A percentile compares a stretch with the other conserved stretches of the same genome.
Conservation (phyloP, 345 rosid genomes). For the Triadica sebifera region DNA sequence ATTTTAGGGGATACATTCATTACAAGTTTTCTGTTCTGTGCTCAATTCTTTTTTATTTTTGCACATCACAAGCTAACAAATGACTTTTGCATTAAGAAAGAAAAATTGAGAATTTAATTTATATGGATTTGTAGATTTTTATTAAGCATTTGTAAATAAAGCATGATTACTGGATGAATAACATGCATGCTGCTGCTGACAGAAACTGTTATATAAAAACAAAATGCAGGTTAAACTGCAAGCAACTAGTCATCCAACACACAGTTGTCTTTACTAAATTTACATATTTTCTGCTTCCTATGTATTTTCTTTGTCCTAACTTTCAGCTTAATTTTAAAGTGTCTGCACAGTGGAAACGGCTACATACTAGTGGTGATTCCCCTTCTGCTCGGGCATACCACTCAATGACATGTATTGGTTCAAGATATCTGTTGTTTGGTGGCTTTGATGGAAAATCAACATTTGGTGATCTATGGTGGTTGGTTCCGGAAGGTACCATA, state of each 20-base stretch:
- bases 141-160: neutral
- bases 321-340: slow-evolving; percentile 36
- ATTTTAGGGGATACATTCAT: too few species aligned
- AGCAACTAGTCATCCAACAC: neutral
- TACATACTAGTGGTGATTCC: slow-evolving; percentile 61
- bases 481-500: slow-evolving; percentile 83
- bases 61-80: neutral
- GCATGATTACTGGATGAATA: neutral
- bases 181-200: slow-evolving; percentile 11
- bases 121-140: neutral
- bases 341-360: slow-evolving; percentile 92
- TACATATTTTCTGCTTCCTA: neutral
- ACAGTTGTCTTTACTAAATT: neutral
- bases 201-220: neutral
- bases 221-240: neutral
- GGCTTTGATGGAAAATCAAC: slow-evolving; percentile 95
- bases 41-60: neutral
- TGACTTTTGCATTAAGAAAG: neutral
- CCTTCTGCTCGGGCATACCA: slow-evolving; percentile 98
- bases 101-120: neutral
- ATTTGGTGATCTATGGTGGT: slow-evolving; percentile 93
- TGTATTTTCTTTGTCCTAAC: neutral
- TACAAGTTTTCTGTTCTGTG: neutral
- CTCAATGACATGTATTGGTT: slow-evolving; percentile 66
- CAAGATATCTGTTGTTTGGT: slow-evolving; percentile 81